A percentile compares a stretch with the other conserved stretches of the same genome.
Evolutionary conservation across 108 stramenopile species (phyloP).

Genomic region (Conticribra guillardii): DNA sequence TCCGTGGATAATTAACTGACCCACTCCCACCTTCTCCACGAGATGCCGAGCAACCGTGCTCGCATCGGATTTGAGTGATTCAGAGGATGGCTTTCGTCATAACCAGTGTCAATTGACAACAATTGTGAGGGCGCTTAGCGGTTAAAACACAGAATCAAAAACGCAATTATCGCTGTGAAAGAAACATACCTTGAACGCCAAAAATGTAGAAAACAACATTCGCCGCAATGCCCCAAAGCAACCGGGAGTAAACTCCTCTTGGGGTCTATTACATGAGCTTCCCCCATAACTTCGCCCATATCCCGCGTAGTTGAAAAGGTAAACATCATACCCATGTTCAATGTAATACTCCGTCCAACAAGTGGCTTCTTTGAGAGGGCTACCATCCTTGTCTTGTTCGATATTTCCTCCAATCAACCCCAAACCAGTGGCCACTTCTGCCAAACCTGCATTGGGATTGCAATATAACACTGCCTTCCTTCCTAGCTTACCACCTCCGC

Average conservation of each 20-base stretch:
- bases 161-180: too few species aligned
- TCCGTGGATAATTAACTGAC: slow-evolving; percentile 78
- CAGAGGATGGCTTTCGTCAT: slow-evolving; percentile 69
- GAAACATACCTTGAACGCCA: slow-evolving; percentile 34
- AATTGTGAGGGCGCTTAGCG: too few species aligned
- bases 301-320: slow-evolving; percentile 90
- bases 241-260: slow-evolving; percentile 47
- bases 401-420: slow-evolving; percentile 84
- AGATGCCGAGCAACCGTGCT: slow-evolving; percentile 64
- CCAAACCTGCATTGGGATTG: slow-evolving; percentile 90
- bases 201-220: slow-evolving; percentile 52
- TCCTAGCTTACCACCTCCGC: slow-evolving; percentile 5
- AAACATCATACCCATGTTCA: slow-evolving; percentile 76
- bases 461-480: slow-evolving; percentile 84
- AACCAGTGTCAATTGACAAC: too few species aligned
- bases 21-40: slow-evolving; percentile 56
- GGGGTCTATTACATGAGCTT: slow-evolving; percentile 15
- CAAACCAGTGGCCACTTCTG: slow-evolving; percentile 85
- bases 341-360: slow-evolving; percentile 87
- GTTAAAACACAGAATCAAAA: neutral
- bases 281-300: slow-evolving; percentile 80
- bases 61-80: slow-evolving; percentile 79
- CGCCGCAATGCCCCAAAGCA: slow-evolving; percentile 55
- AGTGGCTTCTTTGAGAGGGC: slow-evolving; percentile 35
- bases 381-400: slow-evolving; percentile 20